Evolutionary conservation across 768 basidiomycete species (phyloP).

Genomic region (Mycena sanguinolenta): DNA sequence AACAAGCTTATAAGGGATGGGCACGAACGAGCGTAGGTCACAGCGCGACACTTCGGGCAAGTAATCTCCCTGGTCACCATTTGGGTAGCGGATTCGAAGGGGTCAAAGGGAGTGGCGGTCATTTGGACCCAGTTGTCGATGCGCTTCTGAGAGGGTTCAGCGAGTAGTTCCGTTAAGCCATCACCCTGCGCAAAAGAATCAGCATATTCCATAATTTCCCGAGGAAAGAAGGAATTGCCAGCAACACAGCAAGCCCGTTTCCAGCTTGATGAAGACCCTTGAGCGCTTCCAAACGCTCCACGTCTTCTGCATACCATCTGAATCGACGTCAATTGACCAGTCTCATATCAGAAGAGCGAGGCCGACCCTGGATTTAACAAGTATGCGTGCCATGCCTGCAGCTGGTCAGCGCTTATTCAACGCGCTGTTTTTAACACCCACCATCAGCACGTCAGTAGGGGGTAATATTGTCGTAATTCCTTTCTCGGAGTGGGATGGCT

Average conservation of each 20-base stretch:
- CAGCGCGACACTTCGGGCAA: conserved; percentile 47
- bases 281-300: conserved; percentile 39
- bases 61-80: conserved; percentile 36
- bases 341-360: not conserved
- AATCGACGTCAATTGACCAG: not conserved
- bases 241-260: conserved; percentile 26
- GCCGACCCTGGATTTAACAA: conserved; percentile 44
- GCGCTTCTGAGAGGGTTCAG: conserved; percentile 28
- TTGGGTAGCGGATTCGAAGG: conserved; percentile 29
- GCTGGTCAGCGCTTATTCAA: not conserved
- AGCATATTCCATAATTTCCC: not conserved
- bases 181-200: conserved; percentile 11
- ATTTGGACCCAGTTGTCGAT: conserved; percentile 36
- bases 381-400: conserved; percentile 55
- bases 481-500: conserved; percentile 33
- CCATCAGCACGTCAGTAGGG: conserved; percentile 34
- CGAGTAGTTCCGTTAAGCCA: conserved; percentile 16
- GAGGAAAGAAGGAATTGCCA: conserved; percentile 32
- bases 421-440: not conserved
- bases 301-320: conserved; percentile 54
- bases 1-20: not conserved
- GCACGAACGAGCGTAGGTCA: conserved; percentile 44
- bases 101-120: conserved; percentile 40
- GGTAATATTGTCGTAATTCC: conserved; percentile 28
- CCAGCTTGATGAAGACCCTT: conserved; percentile 40